Conservation (phyloP, 768 basidiomycete species). For the Hirschioporus abietinus region DNA sequence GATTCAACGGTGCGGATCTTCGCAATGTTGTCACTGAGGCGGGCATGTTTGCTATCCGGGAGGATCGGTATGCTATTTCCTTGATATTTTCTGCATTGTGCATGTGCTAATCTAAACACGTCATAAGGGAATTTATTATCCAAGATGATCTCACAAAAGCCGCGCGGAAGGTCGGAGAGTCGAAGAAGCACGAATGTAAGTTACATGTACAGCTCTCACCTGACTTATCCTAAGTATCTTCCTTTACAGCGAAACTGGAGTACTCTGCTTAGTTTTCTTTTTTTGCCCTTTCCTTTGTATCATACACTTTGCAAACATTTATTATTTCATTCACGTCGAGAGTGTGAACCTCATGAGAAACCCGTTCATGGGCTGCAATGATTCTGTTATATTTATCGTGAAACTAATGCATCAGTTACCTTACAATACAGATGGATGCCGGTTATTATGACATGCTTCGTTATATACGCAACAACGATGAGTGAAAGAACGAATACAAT, state of each 20-base stretch:
- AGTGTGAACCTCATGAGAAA: neutral
- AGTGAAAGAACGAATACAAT: neutral
- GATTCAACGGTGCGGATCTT: slow-evolving; percentile 95
- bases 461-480: neutral
- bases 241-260: slow-evolving; percentile 6
- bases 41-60: slow-evolving; percentile 98
- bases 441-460: neutral
- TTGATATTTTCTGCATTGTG: slow-evolving; percentile 5
- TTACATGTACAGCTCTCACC: slow-evolving; percentile 9
- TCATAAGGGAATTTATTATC: slow-evolving; percentile 71
- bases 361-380: neutral
- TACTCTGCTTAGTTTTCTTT: slow-evolving; percentile 9
- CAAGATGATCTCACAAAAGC: slow-evolving; percentile 98
- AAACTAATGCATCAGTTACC: neutral
- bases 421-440: slow-evolving; percentile 1
- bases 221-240: neutral
- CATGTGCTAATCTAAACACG: neutral
- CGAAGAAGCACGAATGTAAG: slow-evolving; percentile 97
- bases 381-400: neutral
- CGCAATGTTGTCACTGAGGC: slow-evolving; percentile 94
- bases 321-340: neutral
- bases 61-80: slow-evolving; percentile 61
- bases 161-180: slow-evolving; percentile 89
- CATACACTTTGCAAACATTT: neutral
- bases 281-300: neutral